Conservation (phyloP, 164 flowering plant species). For the Houttuynia cordata region DNA sequence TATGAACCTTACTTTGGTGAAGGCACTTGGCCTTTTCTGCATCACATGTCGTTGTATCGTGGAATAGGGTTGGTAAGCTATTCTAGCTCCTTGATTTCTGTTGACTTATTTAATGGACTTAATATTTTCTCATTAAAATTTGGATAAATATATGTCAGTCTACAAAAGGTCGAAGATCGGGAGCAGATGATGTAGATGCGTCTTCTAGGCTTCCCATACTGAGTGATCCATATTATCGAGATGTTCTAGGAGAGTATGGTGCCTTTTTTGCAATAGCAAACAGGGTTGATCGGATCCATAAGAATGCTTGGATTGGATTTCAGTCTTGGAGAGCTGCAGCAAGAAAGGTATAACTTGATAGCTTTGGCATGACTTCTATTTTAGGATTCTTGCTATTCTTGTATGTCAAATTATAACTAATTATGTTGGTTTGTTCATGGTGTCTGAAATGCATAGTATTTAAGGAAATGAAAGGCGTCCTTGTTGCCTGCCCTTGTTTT, state of each 20-base stretch:
- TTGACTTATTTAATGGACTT: background rate
- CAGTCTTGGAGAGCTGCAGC: constrained; percentile 95
- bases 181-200: constrained; percentile 85
- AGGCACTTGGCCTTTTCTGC: constrained; percentile 94
- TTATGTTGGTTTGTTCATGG: background rate
- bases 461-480: too few species aligned
- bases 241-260: constrained; percentile 71
- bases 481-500: too few species aligned
- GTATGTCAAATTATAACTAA: background rate
- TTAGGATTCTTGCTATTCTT: background rate
- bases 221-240: constrained; percentile 62
- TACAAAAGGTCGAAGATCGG: constrained; percentile 73
- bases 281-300: constrained; percentile 81
- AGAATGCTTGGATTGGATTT: constrained; percentile 98
- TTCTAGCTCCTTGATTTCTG: background rate
- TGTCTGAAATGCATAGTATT: too few species aligned
- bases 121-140: background rate
- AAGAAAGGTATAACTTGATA: constrained; percentile 38
- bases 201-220: constrained; percentile 82
- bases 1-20: constrained; percentile 91
- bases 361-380: background rate
- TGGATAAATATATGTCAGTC: constrained; percentile 32
- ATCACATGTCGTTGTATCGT: constrained; percentile 64
- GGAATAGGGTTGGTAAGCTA: constrained; percentile 86
- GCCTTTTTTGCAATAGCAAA: constrained; percentile 88